A percentile compares a stretch with the other conserved stretches of the same genome.
phyloP scores from a whole-genome alignment of 2,329 filamentous ascomycete species.

The Fusarium chaquense region DNA sequence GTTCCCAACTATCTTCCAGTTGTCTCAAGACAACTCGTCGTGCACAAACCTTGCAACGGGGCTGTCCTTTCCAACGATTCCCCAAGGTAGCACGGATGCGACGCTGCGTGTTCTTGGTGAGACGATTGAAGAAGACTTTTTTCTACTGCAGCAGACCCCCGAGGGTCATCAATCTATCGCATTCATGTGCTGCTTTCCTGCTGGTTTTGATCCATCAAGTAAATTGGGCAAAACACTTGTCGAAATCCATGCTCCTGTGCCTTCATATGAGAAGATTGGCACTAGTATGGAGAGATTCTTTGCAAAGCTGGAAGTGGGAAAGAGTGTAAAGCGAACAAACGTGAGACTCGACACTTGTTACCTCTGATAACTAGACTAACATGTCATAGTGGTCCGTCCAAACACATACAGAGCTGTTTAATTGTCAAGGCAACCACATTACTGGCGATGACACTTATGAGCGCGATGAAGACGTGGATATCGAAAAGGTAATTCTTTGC shows the following conservation, averaged over 20 bases:
- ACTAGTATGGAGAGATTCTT: constrained; percentile 68
- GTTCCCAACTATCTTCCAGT: constrained; percentile 62
- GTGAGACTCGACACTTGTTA: constrained; percentile 46
- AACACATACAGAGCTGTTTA: constrained; percentile 37
- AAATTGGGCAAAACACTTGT: constrained; percentile 62
- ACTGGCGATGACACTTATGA: constrained; percentile 29
- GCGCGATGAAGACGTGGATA: constrained; percentile 15
- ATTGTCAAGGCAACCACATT: constrained; percentile 32
- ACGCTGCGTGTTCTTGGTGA: constrained; percentile 28
- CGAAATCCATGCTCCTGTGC: constrained; percentile 61
- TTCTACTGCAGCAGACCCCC: constrained; percentile 59
- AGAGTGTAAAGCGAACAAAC: constrained; percentile 63
- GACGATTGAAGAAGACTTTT: constrained; percentile 51
- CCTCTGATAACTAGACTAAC: not conserved
- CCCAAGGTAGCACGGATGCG: not conserved
- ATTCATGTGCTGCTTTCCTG: constrained; percentile 56
- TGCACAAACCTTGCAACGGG: constrained; percentile 58
- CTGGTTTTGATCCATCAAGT: constrained; percentile 63
- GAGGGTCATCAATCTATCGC: constrained; percentile 60
- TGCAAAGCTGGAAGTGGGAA: constrained; percentile 60
- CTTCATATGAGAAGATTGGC: constrained; percentile 66
- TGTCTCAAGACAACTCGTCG: constrained; percentile 48
- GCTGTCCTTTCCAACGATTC: constrained; percentile 41
- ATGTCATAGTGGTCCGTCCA: constrained; percentile 40
- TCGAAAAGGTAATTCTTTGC: constrained; percentile 2